Base-by-base conservation (phyloP, 106 monocot species). In the Acorus calamus region DNA sequence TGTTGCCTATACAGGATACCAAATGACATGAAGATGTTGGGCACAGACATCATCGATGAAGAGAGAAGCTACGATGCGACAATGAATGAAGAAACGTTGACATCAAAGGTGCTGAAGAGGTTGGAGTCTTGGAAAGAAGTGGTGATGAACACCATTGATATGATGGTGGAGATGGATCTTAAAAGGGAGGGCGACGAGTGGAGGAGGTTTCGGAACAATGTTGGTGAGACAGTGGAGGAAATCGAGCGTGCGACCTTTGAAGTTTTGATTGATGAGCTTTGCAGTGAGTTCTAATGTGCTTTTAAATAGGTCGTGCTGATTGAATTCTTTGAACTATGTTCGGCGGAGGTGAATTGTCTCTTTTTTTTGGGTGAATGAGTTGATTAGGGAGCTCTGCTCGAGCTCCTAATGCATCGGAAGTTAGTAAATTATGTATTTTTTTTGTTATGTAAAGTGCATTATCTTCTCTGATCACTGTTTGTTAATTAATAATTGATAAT, bases 151-250 rank as follows among this genome's bases (percentile, higher is more conserved):
- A 71, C 50, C 46, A 61, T 70, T 7, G 64, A 61, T 66, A 28
- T 70, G 77, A 66, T 71, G 71, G 77, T 77, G 53, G 60, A 66
- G 46, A 44, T 12, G 77, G 77, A 77, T 47, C 44, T 66, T 51
- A 7, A 52, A 42, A 47, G 42, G 11, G 73, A 57, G n/a, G 60
- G 71, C 9, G 55, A 43, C 9, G 51, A 12, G 28, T 71, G 77
- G 77, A 64, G 63, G 61, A 61, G 51, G 0, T 58, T 28, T 14
- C 3, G 14, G 4, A 56, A 57, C 4, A 41, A 73, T 4, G 53
- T 56, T 6, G 14, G 45, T 5, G 59, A 59, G 52, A 12, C 49
- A 7, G 66, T 44, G 4, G 49, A 56, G 11, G 56, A 52, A 44
- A 51, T 75, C 11, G 75, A 62, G 63, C 28, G 14, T 9, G 54